Percentiles rank a stretch among this genome's conserved stretches.
Evolutionary conservation across 1,284 basidiomycete genomes (phyloP).

Genomic region (Xanthoconium separans): DNA sequence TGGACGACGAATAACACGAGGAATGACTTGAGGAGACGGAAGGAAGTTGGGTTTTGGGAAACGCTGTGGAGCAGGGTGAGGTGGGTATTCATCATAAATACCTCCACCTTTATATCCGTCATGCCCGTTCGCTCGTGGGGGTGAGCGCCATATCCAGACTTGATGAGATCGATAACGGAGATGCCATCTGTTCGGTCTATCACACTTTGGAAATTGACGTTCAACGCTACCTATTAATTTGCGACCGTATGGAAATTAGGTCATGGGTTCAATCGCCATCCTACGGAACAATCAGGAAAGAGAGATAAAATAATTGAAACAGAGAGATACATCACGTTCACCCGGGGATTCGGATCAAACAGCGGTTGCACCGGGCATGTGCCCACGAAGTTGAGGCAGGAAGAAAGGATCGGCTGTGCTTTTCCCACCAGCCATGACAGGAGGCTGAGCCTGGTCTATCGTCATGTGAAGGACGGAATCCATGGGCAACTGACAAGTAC

Average conservation of each 20-base stretch:
- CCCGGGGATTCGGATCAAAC: no score
- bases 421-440: not conserved
- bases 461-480: not conserved
- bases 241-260: no score
- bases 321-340: no score
- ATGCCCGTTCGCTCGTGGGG: no score
- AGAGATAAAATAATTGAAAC: no score
- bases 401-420: no score
- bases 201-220: not conserved
- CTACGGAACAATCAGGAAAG: not conserved
- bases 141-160: no score
- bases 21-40: not conserved
- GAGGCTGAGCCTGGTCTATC: not conserved
- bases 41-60: not conserved
- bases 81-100: conserved; percentile 5
- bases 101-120: not conserved
- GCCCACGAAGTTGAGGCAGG: no score
- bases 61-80: not conserved
- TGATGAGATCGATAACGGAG: no score
- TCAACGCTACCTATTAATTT: no score
- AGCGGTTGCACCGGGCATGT: no score
- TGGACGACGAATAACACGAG: not conserved
- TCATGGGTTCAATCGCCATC: not conserved
- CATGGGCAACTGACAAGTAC: no score
- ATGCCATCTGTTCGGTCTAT: not conserved